These are phyloP conservation scores for Fraxinus sp. DNA, from an alignment of 305 asterid genomes.

Conservation along the genomic window DNA sequence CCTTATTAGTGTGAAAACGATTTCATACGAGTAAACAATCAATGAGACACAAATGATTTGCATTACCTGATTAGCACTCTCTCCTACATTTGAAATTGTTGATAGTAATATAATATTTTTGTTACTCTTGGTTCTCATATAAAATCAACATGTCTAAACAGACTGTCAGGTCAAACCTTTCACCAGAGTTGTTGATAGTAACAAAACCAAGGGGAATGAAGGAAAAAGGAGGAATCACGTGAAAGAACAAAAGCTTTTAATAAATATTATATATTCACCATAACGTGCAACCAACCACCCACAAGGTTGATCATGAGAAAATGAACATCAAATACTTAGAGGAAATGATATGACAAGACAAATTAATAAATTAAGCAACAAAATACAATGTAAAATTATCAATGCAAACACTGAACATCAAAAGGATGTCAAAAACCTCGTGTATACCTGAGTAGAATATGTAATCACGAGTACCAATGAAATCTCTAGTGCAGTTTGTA, in stretches of 20 bases:
- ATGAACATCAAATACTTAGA: neutral
- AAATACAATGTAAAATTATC: neutral
- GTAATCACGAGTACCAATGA: slow-evolving; percentile 87
- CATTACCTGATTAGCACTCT: too few species aligned
- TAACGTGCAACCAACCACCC: neutral
- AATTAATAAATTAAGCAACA: neutral
- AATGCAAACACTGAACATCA: neutral
- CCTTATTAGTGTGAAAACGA: too few species aligned
- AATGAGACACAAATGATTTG: neutral
- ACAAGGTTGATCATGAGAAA: neutral
- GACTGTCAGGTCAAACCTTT: neutral
- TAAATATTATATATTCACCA: neutral
- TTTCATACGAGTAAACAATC: neutral
- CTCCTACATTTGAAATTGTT: neutral
- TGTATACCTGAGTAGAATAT: slow-evolving; percentile 88
- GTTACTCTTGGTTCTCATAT: neutral
- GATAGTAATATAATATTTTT: too few species aligned
- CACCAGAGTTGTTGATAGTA: too few species aligned
- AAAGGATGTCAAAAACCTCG: neutral
- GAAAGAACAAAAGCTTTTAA: slow-evolving; percentile 30
- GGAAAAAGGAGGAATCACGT: slow-evolving; percentile 51
- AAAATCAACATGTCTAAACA: neutral
- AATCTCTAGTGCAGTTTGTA: slow-evolving; percentile 90
- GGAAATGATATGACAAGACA: neutral
- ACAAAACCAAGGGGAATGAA: too few species aligned